Base-by-base conservation (phyloP, 306 rosid genomes). In the Ormosia semicastrata region DNA sequence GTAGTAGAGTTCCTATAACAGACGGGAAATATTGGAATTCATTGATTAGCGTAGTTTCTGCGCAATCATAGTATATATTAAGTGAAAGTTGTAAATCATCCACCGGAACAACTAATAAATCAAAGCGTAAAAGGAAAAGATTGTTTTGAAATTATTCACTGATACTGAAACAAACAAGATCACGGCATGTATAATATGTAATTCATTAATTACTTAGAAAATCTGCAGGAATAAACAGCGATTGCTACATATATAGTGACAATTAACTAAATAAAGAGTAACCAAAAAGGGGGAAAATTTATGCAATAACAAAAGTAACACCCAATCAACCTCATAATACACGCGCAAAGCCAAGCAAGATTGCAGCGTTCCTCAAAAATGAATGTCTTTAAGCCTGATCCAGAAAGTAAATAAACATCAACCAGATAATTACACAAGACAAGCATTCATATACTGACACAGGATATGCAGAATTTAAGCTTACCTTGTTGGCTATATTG, bases 401-500 rank as follows among this genome's bases (percentile, higher is more conserved):
- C 58, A 53, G 36, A 59, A 13, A 56, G 63, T 2, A 68, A 7
- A 57, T 53, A 37, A 47, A 57, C 66, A 57, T 63, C 34, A 58
- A 72, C 18, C 7, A 33, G 2, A 56, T 7, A 63, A 67, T 9
- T 52, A 8, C 5, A 49, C 32, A 4, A 34, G 53, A 8, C 17
- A 17, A 62, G 36, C 57, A 46, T 13, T 24, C 46, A 57, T 10
- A 46, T 46, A 46, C 14, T 10, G 3, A 33, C 29, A 11, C 8
- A 57, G 54, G 54, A 79, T 59, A 33, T 58, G 66, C 9, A 49
- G 62, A 70, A 34, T 58, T 37, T 15, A 30, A 36, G 24, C 47
- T 4, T 43, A 77, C 86, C 86, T 83, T 83, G 79, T 69, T 77
- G 46, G 86, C 86, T 14, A 83, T 83, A 40, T 83, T 83, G 75